Conservation (phyloP, 768 basidiomycete genomes). For the Postia placenta region DNA sequence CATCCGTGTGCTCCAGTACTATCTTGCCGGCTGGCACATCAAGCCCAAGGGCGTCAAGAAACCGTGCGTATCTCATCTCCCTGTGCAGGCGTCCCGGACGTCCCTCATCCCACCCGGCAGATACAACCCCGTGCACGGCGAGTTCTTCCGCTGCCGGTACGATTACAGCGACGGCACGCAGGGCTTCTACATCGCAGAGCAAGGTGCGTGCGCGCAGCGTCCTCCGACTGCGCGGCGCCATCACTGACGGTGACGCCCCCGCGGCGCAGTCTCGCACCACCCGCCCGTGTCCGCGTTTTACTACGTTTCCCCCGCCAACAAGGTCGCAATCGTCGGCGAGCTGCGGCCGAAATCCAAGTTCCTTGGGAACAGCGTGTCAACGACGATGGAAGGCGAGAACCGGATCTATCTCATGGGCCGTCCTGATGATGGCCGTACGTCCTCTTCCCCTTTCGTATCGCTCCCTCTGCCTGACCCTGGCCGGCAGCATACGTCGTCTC, state of each 20-base stretch:
- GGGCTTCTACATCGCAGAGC: slow-evolving; percentile 95
- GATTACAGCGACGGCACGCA: slow-evolving; percentile 88
- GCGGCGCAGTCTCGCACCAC: slow-evolving; percentile 77
- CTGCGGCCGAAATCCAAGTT: slow-evolving; percentile 94
- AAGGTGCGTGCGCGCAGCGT: slow-evolving; percentile 45
- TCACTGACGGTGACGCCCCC: background rate
- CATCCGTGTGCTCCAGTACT: slow-evolving; percentile 86
- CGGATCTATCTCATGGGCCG: slow-evolving; percentile 76
- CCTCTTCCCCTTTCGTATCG: background rate
- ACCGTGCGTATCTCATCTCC: slow-evolving; percentile 51
- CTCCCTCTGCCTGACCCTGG: background rate
- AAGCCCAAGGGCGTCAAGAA: slow-evolving; percentile 99
- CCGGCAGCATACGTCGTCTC: slow-evolving; percentile 73
- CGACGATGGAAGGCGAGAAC: slow-evolving; percentile 95
- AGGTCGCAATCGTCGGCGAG: slow-evolving; percentile 83
- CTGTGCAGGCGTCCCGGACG: background rate
- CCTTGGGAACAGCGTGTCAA: slow-evolving; percentile 94
- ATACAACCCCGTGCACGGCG: slow-evolving; percentile 95
- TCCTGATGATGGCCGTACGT: slow-evolving; percentile 82
- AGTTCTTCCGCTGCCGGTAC: slow-evolving; percentile 96
- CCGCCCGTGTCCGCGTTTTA: slow-evolving; percentile 94
- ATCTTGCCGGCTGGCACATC: slow-evolving; percentile 99
- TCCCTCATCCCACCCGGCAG: slow-evolving; percentile 30
- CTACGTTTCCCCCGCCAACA: slow-evolving; percentile 90
- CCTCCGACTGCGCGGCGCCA: background rate